These are phyloP conservation scores for Mucor irregularis DNA, from an alignment of 371 early-diverging fungal species.

Conservation along the genomic window DNA sequence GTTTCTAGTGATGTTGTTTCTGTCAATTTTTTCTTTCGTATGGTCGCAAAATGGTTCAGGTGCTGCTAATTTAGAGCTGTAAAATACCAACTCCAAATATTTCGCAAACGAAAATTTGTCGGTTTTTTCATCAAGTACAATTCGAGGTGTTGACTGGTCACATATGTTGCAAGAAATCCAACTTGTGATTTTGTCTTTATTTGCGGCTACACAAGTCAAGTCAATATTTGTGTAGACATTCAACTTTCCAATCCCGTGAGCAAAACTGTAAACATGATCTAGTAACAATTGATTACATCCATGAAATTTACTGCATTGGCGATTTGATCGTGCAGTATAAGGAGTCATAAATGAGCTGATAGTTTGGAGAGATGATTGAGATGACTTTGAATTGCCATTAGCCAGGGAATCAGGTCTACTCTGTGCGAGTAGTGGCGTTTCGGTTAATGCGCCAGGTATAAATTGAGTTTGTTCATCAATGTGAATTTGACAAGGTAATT, in stretches of 20 bases:
- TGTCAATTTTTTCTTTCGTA: not conserved
- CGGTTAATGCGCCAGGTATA: slow-evolving; percentile 4
- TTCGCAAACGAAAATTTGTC: slow-evolving; percentile 63
- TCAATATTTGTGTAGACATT: slow-evolving; percentile 33
- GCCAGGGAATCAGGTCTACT: not conserved
- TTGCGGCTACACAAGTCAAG: slow-evolving; percentile 7
- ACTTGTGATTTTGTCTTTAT: slow-evolving; percentile 22
- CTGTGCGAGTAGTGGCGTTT: not conserved
- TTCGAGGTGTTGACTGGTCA: slow-evolving; percentile 33
- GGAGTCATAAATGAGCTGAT: not conserved
- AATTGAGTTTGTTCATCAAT: slow-evolving; percentile 14
- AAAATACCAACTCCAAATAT: slow-evolving; percentile 63
- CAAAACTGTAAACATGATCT: slow-evolving; percentile 55
- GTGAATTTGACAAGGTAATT: slow-evolving; percentile 6
- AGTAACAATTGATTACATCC: slow-evolving; percentile 50
- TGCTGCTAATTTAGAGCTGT: slow-evolving; percentile 47
- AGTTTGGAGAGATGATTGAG: slow-evolving; percentile 3
- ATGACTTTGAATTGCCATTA: not conserved
- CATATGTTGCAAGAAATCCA: slow-evolving; percentile 58
- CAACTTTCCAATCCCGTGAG: slow-evolving; percentile 57
- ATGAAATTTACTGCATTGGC: slow-evolving; percentile 17
- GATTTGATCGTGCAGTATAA: not conserved
- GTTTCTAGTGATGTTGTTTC: slow-evolving; percentile 25
- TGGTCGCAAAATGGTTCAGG: slow-evolving; percentile 45
- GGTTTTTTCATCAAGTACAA: slow-evolving; percentile 38